Evolutionary conservation across 1,139 yeast species (phyloP).

Genomic region (Geotrichum aggregatum): DNA sequence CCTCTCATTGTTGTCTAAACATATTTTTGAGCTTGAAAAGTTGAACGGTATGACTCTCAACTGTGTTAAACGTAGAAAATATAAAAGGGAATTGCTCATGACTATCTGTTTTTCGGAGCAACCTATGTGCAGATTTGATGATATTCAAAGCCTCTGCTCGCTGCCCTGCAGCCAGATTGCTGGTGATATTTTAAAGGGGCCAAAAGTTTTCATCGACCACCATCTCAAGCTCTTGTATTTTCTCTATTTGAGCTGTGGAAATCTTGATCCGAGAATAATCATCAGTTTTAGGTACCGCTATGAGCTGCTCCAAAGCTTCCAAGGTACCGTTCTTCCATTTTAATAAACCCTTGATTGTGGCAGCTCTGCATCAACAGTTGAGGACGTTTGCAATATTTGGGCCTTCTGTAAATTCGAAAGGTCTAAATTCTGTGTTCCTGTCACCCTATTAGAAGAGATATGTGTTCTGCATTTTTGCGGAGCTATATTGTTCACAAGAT

Average conservation of each 20-base stretch:
- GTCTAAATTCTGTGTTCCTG: too few relatives aligned
- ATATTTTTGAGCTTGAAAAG: constrained; percentile 73
- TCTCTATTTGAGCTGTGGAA: not conserved
- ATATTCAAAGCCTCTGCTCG: not conserved
- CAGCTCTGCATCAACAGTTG: too few relatives aligned
- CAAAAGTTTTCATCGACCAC: constrained; percentile 7
- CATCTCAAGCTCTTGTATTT: constrained; percentile 12
- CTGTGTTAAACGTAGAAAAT: constrained; percentile 55
- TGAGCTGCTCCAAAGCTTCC: too few relatives aligned
- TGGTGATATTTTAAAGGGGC: constrained; percentile 1
- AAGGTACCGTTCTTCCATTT: too few relatives aligned
- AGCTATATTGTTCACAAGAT: too few relatives aligned
- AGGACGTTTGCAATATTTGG: too few relatives aligned
- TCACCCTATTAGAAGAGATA: too few relatives aligned
- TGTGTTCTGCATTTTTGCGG: not conserved
- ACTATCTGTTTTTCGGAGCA: constrained; percentile 5
- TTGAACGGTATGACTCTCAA: constrained; percentile 68
- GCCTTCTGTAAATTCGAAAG: too few relatives aligned
- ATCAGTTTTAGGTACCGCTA: too few relatives aligned
- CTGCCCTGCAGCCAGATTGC: not conserved
- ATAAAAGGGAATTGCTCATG: constrained; percentile 52
- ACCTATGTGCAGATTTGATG: constrained; percentile 1
- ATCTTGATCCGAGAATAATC: too few relatives aligned
- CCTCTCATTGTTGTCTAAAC: constrained; percentile 72
- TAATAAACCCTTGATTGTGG: too few relatives aligned